These are phyloP conservation scores for Nannochloropsis gaditana DNA, from an alignment of 108 stramenopile genomes.

Conservation along the genomic window DNA sequence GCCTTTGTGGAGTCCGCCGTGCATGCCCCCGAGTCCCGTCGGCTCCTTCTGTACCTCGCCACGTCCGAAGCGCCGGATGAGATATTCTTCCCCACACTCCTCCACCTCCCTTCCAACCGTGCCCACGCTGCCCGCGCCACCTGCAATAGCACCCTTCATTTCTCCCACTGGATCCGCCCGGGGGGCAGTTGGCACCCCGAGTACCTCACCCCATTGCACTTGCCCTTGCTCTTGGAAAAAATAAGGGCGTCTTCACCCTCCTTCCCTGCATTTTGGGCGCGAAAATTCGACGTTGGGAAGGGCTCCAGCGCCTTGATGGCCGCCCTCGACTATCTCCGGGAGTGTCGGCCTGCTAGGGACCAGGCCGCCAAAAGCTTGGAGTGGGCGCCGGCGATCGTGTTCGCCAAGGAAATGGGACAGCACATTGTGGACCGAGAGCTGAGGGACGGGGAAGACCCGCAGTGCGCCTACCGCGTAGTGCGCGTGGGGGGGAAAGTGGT, in stretches of 20 bases:
- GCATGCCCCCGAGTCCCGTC: slow-evolving; percentile 26
- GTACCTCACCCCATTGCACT: slow-evolving; percentile 45
- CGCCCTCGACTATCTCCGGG: neutral
- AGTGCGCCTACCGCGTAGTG: neutral
- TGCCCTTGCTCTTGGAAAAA: slow-evolving; percentile 24
- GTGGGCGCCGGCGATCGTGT: neutral
- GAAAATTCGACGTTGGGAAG: neutral
- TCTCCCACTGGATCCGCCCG: slow-evolving; percentile 51
- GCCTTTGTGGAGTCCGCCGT: slow-evolving; percentile 33
- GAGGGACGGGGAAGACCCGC: neutral
- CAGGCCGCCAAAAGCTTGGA: neutral
- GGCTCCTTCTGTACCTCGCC: slow-evolving; percentile 43
- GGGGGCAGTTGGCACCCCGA: slow-evolving; percentile 50
- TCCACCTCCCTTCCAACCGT: slow-evolving; percentile 28
- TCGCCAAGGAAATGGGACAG: neutral
- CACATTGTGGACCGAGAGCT: neutral
- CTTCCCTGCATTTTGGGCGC: neutral
- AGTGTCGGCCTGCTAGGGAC: neutral
- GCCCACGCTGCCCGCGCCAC: slow-evolving; percentile 32
- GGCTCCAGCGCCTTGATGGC: neutral
- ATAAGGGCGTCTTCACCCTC: neutral
- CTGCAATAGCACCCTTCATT: slow-evolving; percentile 41
- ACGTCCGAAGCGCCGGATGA: slow-evolving; percentile 43
- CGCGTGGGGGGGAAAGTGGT: neutral
- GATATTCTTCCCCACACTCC: slow-evolving; percentile 47